Evolutionary conservation across 371 early-diverging fungal genomes (phyloP).

Genomic region (Lichtheimia hyalospora): DNA sequence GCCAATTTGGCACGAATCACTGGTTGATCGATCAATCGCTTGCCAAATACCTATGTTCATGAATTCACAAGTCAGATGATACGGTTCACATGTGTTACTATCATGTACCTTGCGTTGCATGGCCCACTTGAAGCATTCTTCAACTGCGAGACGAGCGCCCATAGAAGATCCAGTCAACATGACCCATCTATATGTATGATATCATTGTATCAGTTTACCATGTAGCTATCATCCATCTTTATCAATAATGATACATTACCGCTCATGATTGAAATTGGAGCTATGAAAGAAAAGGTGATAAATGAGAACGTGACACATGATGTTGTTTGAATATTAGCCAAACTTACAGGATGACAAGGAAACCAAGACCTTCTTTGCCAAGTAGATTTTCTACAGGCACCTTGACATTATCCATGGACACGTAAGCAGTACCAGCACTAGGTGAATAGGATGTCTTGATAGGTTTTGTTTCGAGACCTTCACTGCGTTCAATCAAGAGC

Average conservation of each 20-base stretch:
- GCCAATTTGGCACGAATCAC: slow-evolving; percentile 66
- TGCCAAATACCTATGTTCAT: slow-evolving; percentile 69
- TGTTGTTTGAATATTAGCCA: neutral
- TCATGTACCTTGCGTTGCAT: too few relatives aligned
- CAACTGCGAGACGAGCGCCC: slow-evolving; percentile 12
- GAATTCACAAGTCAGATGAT: too few relatives aligned
- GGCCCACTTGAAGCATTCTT: slow-evolving; percentile 67
- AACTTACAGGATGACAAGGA: slow-evolving; percentile 32
- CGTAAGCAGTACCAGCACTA: slow-evolving; percentile 56
- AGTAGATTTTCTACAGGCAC: slow-evolving; percentile 84
- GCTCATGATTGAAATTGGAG: slow-evolving; percentile 78
- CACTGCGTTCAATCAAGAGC: slow-evolving; percentile 59
- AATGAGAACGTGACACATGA: neutral
- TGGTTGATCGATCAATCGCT: slow-evolving; percentile 68
- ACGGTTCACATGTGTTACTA: too few relatives aligned
- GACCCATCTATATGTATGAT: slow-evolving; percentile 13
- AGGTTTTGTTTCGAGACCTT: slow-evolving; percentile 56
- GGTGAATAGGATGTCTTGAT: slow-evolving; percentile 66
- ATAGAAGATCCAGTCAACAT: slow-evolving; percentile 25
- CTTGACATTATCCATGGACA: slow-evolving; percentile 54
- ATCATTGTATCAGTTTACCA: too few relatives aligned
- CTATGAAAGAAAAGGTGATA: neutral
- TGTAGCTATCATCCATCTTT: too few relatives aligned
- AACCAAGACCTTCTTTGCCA: slow-evolving; percentile 86
- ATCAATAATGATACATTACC: slow-evolving; percentile 10